phyloP scores from a whole-genome alignment of 345 rosid genomes.

The Eucalyptus cloeziana region DNA sequence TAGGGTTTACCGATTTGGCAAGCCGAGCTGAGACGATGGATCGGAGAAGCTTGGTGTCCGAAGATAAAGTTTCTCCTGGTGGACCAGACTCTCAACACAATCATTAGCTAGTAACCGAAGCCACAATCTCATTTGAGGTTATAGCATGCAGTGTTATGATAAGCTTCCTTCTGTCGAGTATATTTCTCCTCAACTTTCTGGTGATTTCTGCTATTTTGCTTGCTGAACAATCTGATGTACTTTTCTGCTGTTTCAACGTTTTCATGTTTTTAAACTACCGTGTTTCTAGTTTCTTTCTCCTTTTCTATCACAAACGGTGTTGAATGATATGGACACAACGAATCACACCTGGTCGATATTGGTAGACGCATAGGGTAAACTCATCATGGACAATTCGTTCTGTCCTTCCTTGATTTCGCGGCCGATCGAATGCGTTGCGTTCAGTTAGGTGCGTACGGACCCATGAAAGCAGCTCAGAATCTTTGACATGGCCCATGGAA shows the following conservation, averaged over 20 bases:
- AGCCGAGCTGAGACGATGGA: neutral
- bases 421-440: neutral
- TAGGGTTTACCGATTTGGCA: neutral
- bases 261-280: neutral
- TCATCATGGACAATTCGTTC: neutral
- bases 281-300: neutral
- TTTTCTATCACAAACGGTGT: neutral
- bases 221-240: neutral
- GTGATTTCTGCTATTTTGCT: neutral
- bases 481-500: neutral
- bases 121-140: neutral
- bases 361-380: neutral
- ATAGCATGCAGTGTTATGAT: neutral
- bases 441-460: neutral
- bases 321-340: neutral
- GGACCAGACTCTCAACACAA: constrained; percentile 37
- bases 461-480: neutral
- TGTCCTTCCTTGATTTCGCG: neutral
- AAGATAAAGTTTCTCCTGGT: constrained; percentile 11
- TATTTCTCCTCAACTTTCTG: neutral
- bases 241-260: neutral
- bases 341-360: neutral
- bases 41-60: neutral
- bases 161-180: neutral
- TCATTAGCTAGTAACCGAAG: neutral